Evolutionary conservation across 352 stramenopile species (phyloP), one percentile per base, ranked within the genome.

Genomic region (Pythium insidiosum): DNA sequence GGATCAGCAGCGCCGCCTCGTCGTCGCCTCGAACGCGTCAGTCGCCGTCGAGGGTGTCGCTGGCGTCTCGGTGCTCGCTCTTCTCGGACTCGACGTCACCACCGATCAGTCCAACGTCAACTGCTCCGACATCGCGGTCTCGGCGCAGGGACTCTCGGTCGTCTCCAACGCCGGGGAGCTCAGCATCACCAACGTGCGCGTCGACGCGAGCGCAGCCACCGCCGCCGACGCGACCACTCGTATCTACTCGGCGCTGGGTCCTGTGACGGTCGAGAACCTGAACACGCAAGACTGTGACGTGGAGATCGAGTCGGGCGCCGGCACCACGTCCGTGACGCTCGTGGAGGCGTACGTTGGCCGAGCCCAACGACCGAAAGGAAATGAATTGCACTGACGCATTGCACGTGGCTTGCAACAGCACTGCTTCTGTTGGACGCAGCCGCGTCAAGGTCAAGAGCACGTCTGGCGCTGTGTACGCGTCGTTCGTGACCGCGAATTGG

Each of bases 261-360:
- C 63, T 10, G 47, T 85, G 9, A 59, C 46, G 11, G 50, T 85
- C 21, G 50, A 53, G 23, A 73, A 80, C 34, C 53, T 62, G 7
- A 67, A 66, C 36, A 63, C 85, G 15, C 43, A 53, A 7, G 69
- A 83, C 28, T 82, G 77, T 28, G 69, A 84, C 30, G 54, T 84
- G 9, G 29, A 63, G 18, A 50, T 83, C 4, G 44, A 61, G 46
- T 75, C 69, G 2, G 69, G 69, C 26, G 77, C 73, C 20, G 66
- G 67, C 16, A 72, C 61, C 16, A 58, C 86, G 21, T 34, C 56
- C 10, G 22, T 84, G 10, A 47, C 55, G 4, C 47, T 51, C 16
- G 40, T 82, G 20, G 38, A 65, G 5, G 75, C 63, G 76, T 86
- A 61, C 9, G 49, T 38, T 22, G 9, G 31, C 22, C n/a, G n/a